phyloP scores from a whole-genome alignment of 139 green algal species.

The Coccomyxa sp. region DNA sequence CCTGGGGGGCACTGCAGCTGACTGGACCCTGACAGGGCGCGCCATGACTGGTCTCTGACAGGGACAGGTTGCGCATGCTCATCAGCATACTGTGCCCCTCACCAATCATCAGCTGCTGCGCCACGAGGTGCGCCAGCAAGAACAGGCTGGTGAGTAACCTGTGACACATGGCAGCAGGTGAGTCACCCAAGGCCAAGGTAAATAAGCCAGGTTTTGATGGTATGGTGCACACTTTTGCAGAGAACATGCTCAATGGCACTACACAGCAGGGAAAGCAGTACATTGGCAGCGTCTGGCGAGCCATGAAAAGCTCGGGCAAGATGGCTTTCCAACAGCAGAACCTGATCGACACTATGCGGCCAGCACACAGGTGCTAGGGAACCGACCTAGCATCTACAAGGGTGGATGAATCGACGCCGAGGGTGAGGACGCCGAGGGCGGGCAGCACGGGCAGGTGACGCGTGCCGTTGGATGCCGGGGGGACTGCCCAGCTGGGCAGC shows the following conservation, averaged over 20 bases:
- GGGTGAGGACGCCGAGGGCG: not conserved
- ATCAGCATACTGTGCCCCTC: not conserved
- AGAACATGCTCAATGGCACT: not conserved
- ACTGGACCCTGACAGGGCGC: no score
- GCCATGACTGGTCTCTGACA: no score
- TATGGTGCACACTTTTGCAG: not conserved
- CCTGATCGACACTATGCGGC: not conserved
- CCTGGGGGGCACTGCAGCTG: no score
- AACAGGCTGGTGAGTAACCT: not conserved
- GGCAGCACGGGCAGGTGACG: no score
- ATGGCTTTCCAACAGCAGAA: not conserved
- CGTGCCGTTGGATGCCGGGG: not conserved
- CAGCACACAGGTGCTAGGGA: not conserved
- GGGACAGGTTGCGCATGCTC: not conserved
- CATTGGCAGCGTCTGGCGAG: not conserved
- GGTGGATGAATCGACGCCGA: not conserved
- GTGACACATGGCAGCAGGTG: not conserved
- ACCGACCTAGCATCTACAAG: not conserved
- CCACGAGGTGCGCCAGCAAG: not conserved
- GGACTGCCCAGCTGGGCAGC: not conserved
- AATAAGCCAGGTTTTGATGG: no score
- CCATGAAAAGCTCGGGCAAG: not conserved
- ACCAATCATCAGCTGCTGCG: not conserved
- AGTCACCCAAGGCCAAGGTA: not conserved
- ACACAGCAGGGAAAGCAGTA: not conserved